Evolutionary conservation across 139 green algal genomes (phyloP).

Genomic region (Chloropicon primus): DNA sequence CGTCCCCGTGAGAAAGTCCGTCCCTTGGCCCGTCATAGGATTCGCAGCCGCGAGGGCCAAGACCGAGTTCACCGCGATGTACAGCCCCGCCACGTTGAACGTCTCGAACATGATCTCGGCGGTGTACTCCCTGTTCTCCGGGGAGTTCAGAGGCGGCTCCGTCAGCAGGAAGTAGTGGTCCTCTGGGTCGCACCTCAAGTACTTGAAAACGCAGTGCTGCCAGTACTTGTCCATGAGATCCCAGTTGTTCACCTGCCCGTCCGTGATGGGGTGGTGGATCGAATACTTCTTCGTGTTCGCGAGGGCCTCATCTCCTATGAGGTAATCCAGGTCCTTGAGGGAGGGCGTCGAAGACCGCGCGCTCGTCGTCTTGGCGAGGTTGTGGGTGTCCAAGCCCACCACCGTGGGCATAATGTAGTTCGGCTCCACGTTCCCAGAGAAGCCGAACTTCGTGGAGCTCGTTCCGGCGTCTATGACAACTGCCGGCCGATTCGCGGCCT

Average conservation of each 20-base stretch:
- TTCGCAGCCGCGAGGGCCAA: constrained; percentile 25
- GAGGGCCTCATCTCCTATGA: constrained; percentile 43
- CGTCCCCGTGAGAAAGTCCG: constrained; percentile 39
- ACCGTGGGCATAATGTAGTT: constrained; percentile 48
- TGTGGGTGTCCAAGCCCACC: constrained; percentile 13
- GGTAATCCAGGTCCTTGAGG: constrained; percentile 49
- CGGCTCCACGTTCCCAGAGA: constrained; percentile 48
- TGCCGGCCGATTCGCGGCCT: constrained; percentile 22
- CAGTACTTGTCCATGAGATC: constrained; percentile 59
- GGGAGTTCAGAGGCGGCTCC: constrained; percentile 63
- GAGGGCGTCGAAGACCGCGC: constrained; percentile 1
- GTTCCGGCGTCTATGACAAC: constrained; percentile 58
- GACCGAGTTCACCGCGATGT: constrained; percentile 52
- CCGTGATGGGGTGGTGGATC: constrained; percentile 40
- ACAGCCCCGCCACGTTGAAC: constrained; percentile 58
- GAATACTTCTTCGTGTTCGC: constrained; percentile 10
- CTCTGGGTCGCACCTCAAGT: constrained; percentile 41
- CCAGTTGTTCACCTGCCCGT: constrained; percentile 55
- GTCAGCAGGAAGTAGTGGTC: constrained; percentile 66
- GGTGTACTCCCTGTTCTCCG: constrained; percentile 54
- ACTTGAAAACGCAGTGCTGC: constrained; percentile 48
- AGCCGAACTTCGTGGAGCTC: constrained; percentile 56
- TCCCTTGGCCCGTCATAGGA: not conserved
- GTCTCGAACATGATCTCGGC: constrained; percentile 81
- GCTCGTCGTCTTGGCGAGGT: constrained; percentile 1